Base-by-base conservation (phyloP, 1,284 basidiomycete species). In the Fomes fomentarius region DNA sequence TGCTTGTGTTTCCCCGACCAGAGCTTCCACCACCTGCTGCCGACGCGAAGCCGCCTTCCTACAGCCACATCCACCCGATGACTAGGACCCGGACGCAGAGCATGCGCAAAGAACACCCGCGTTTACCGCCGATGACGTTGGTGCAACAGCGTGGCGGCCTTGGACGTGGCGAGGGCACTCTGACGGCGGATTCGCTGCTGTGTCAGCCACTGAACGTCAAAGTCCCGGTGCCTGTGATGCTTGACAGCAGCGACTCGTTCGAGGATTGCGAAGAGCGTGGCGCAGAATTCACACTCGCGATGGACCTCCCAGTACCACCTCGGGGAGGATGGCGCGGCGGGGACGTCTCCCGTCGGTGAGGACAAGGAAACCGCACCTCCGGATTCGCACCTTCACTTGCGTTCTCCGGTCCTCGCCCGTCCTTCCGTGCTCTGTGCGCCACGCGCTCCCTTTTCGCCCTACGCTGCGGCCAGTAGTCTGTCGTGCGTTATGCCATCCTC, bases 11-110 rank as follows among this genome's bases (percentile, higher is more conserved):
- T 24, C 59, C 59, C 1, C 47, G 52, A 1, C 58, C 55, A 2
- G 50, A 46, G 8, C 11, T 31, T 3, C 33, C 56, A 25, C 22
- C 50, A 3, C 24, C 50, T 5, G 34, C 33, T 28, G 37, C 47
- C 25, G 45, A 42, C 24, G n/a, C 41, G 10, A 26, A 45, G 15
- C 40, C 52, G 5, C 48, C 50, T 42, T 50, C 58, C 31, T 58
- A 61, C 31, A 37, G 53, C 30, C 50, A 55, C 22, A 41, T 57
- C 24, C 65, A 65, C 19, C 61, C 67, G 21, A 64, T 60, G 39
- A 60, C 69, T 17, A 68, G 70, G 2, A 47, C 62, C 21, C 64
- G 69, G 28, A 69, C 69, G 52, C 62, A 55, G 37, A 71, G 70
- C 47, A 68, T 71, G 50, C 64, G 61, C 38, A 47, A 42, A 9